These are phyloP conservation scores for Stentor coeruleus DNA, from an alignment of 73 alveolate genomes.

Conservation along the genomic window DNA sequence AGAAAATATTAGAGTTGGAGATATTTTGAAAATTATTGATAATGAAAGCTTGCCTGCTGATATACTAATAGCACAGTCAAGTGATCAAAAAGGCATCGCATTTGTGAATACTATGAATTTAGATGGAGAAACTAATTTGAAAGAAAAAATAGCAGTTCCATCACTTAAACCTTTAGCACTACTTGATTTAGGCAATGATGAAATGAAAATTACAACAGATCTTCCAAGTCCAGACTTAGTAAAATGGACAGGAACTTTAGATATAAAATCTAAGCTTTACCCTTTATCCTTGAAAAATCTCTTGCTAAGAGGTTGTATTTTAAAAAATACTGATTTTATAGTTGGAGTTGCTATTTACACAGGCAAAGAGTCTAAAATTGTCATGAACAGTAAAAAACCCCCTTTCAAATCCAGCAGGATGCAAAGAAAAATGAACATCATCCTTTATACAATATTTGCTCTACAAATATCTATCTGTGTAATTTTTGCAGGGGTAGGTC, in stretches of 20 bases:
- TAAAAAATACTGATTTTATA: conserved; percentile 68
- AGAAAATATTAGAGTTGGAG: conserved; percentile 50
- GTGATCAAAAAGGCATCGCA: conserved; percentile 58
- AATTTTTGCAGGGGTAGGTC: conserved; percentile 27
- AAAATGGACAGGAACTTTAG: conserved; percentile 3
- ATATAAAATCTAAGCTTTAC: no score
- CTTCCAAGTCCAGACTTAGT: conserved; percentile 2
- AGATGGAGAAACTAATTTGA: conserved; percentile 88
- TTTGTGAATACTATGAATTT: conserved; percentile 85
- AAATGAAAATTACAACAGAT: background rate
- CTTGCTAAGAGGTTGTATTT: conserved; percentile 66
- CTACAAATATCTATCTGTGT: conserved; percentile 36
- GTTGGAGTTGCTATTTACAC: conserved; percentile 73
- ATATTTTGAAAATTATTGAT: conserved; percentile 52
- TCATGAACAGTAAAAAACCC: conserved; percentile 64
- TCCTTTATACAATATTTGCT: conserved; percentile 34
- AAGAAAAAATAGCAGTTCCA: conserved; percentile 46
- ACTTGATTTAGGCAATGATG: background rate
- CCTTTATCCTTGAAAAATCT: conserved; percentile 59
- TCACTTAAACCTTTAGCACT: background rate
- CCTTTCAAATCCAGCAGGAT: conserved; percentile 69
- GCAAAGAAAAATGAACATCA: conserved; percentile 38
- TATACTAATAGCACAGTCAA: conserved; percentile 46
- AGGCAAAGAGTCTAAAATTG: conserved; percentile 74
- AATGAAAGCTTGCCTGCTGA: conserved; percentile 81